phyloP scores from a whole-genome alignment of 345 rosid species.

The Euphorbia pulcherrima region DNA sequence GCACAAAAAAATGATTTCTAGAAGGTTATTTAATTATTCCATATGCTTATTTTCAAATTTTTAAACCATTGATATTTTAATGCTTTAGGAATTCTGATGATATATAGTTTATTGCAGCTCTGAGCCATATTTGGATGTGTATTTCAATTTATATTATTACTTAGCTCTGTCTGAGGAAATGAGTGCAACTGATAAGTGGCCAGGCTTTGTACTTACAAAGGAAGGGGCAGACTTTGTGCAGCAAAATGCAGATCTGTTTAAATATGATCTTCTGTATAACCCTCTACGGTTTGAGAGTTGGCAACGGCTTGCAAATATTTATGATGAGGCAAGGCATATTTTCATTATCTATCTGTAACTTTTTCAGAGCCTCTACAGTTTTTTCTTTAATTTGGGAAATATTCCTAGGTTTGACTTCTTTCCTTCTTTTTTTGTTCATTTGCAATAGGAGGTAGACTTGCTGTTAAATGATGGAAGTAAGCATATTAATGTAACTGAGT shows the following conservation, averaged over 20 bases:
- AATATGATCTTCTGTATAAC: slow-evolving; percentile 82
- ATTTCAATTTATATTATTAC: slow-evolving; percentile 75
- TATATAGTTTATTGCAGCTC: slow-evolving; percentile 56
- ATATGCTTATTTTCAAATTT: slow-evolving; percentile 12
- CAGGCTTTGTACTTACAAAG: slow-evolving; percentile 93
- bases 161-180: slow-evolving; percentile 89
- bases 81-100: slow-evolving; percentile 14
- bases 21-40: slow-evolving; percentile 42
- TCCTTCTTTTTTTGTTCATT: slow-evolving; percentile 11
- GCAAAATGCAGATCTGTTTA: slow-evolving; percentile 79
- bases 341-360: neutral
- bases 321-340: slow-evolving; percentile 74
- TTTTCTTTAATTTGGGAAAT: slow-evolving; percentile 2
- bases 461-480: slow-evolving; percentile 97
- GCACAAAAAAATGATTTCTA: slow-evolving; percentile 48
- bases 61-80: neutral
- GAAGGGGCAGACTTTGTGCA: slow-evolving; percentile 99
- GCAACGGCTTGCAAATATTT: slow-evolving; percentile 85
- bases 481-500: slow-evolving; percentile 84
- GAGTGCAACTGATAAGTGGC: slow-evolving; percentile 96
- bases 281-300: slow-evolving; percentile 92
- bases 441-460: slow-evolving; percentile 89
- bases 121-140: slow-evolving; percentile 75
- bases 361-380: slow-evolving; percentile 9
- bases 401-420: slow-evolving; percentile 15